phyloP scores from a whole-genome alignment of 176 grass and related monocot genomes.

The Miscanthus lutarioriparius region DNA sequence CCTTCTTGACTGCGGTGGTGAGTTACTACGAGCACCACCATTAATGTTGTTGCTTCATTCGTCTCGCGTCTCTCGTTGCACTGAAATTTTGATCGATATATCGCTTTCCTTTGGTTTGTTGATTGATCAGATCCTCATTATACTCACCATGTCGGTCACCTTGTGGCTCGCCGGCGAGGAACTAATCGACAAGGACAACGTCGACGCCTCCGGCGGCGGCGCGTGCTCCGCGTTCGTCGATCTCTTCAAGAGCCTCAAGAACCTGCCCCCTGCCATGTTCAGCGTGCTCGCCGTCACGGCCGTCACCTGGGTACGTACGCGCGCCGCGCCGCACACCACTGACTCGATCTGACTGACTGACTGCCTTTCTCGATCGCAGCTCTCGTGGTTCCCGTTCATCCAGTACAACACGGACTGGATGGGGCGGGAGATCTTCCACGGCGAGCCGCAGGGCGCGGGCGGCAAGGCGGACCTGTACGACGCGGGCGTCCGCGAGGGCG shows the following conservation, averaged over 20 bases:
- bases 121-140: slow-evolving; percentile 32
- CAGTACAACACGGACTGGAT: slow-evolving; percentile 94
- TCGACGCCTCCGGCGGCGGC: not conserved
- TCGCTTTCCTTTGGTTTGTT: no score
- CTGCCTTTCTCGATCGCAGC: slow-evolving; percentile 7
- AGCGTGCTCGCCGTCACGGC: slow-evolving; percentile 71
- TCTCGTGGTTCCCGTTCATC: slow-evolving; percentile 63
- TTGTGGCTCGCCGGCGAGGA: slow-evolving; percentile 46
- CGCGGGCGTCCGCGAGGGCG: slow-evolving; percentile 47
- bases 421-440: slow-evolving; percentile 57
- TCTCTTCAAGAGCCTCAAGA: slow-evolving; percentile 60
- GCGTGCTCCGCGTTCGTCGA: slow-evolving; percentile 38
- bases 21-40: not conserved
- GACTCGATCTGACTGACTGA: not conserved
- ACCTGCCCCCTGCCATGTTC: slow-evolving; percentile 73
- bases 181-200: not conserved
- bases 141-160: slow-evolving; percentile 45
- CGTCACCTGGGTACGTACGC: slow-evolving; percentile 69
- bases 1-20: slow-evolving; percentile 53
- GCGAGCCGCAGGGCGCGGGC: slow-evolving; percentile 20
- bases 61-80: not conserved
- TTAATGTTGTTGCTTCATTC: not conserved
- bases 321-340: no score
- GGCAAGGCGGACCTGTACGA: slow-evolving; percentile 21
- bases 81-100: not conserved